phyloP scores from a whole-genome alignment of 768 basidiomycete species.

The Austroboletus eburneus region DNA sequence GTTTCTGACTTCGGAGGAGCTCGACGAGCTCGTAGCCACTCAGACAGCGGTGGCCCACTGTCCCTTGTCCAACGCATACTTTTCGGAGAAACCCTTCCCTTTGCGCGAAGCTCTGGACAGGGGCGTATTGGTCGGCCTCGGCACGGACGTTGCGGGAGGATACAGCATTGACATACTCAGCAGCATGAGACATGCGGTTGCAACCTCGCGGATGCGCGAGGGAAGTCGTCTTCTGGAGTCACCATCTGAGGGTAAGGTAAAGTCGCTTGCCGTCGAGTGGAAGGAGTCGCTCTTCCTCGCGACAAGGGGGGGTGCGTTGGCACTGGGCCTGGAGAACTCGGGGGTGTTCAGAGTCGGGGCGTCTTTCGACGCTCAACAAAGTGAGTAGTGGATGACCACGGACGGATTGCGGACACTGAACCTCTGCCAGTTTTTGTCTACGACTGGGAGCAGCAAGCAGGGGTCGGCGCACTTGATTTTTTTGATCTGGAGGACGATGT shows the following conservation, averaged over 20 bases:
- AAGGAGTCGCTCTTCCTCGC: slow-evolving; percentile 77
- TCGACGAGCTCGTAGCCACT: slow-evolving; percentile 44
- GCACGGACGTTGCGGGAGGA: slow-evolving; percentile 84
- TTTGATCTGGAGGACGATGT: slow-evolving; percentile 40
- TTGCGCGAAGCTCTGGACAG: slow-evolving; percentile 65
- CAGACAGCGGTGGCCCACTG: slow-evolving; percentile 79
- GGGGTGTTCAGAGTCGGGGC: slow-evolving; percentile 57
- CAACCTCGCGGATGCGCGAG: slow-evolving; percentile 65
- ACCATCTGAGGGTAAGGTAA: background rate
- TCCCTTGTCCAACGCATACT: slow-evolving; percentile 86
- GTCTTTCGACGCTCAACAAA: slow-evolving; percentile 72
- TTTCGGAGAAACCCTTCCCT: slow-evolving; percentile 67
- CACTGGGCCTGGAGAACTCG: slow-evolving; percentile 54
- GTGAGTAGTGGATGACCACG: slow-evolving; percentile 37
- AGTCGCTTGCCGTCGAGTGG: slow-evolving; percentile 64
- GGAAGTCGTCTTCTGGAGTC: slow-evolving; percentile 36
- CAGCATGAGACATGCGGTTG: slow-evolving; percentile 77
- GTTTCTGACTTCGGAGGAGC: slow-evolving; percentile 52
- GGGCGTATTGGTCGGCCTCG: slow-evolving; percentile 71
- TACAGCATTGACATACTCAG: slow-evolving; percentile 76
- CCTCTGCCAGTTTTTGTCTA: slow-evolving; percentile 42
- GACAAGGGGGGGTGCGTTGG: slow-evolving; percentile 72
- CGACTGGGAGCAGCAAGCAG: slow-evolving; percentile 36
- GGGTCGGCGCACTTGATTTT: slow-evolving; percentile 68
- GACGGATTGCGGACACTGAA: background rate